These are phyloP conservation scores for Beauveria rudraprayagi DNA, from an alignment of 2,329 filamentous ascomycete genomes.

Conservation along the genomic window DNA sequence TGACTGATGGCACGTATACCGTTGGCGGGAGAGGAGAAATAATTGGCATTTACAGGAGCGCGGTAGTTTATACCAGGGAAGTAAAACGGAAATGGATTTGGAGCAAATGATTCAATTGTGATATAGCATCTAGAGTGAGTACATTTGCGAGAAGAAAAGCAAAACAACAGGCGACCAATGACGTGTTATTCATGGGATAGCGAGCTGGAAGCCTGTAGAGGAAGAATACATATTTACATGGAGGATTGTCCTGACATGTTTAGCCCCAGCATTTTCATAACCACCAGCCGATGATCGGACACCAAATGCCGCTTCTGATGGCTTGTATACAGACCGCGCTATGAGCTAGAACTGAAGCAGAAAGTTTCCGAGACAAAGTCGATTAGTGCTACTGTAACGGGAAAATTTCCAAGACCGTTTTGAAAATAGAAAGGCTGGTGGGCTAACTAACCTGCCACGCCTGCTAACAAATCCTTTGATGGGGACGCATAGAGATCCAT, in stretches of 20 bases:
- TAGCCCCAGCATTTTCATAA: not conserved
- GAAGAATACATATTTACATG: not conserved
- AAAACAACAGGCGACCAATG: not conserved
- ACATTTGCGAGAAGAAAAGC: not conserved
- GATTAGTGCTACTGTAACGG: too few species aligned
- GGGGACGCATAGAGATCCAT: too few species aligned
- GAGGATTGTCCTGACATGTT: not conserved
- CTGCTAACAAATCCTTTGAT: too few species aligned
- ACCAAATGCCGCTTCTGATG: too few species aligned
- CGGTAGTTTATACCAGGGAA: constrained; percentile 10
- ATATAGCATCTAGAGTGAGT: constrained; percentile 8
- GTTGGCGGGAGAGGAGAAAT: constrained; percentile 6
- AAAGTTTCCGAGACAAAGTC: too few species aligned
- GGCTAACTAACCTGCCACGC: too few species aligned
- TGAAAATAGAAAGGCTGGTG: too few species aligned
- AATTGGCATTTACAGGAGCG: constrained; percentile 14
- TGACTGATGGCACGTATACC: constrained; percentile 12
- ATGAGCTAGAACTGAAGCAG: too few species aligned
- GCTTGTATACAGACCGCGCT: too few species aligned
- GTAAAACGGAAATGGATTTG: not conserved
- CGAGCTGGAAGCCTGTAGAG: not conserved
- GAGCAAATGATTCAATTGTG: constrained; percentile 11
- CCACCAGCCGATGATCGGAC: too few species aligned
- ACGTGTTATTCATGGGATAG: not conserved
- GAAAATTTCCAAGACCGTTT: too few species aligned